phyloP scores from a whole-genome alignment of 495 filamentous ascomycete genomes.

The Bacidia gigantensis region DNA sequence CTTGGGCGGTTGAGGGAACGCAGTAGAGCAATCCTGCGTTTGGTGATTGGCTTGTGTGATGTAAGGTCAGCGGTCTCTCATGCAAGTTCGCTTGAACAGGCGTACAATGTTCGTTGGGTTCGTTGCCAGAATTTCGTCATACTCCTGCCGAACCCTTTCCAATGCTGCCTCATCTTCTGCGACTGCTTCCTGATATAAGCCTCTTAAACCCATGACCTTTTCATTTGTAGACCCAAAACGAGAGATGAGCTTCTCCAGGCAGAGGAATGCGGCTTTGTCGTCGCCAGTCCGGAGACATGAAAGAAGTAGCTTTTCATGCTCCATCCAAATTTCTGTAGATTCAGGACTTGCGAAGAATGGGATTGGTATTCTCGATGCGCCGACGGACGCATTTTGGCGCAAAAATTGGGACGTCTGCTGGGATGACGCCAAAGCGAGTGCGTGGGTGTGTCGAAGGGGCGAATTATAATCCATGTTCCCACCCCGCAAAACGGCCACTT shows the following conservation, averaged over 20 bases:
- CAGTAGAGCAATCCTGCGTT: conserved; percentile 71
- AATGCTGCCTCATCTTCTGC: conserved; percentile 50
- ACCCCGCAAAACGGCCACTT: no score
- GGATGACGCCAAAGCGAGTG: conserved; percentile 51
- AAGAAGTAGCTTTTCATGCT: conserved; percentile 73
- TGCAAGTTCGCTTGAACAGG: conserved; percentile 5
- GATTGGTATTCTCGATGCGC: conserved; percentile 35
- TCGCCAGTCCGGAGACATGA: conserved; percentile 79
- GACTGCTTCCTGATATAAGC: conserved; percentile 74
- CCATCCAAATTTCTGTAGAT: conserved; percentile 61
- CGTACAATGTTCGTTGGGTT: conserved; percentile 72
- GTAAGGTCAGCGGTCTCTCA: conserved; percentile 2
- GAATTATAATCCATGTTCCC: conserved; percentile 7
- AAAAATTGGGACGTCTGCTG: conserved; percentile 66
- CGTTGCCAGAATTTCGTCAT: conserved; percentile 57
- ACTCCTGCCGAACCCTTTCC: conserved; percentile 55
- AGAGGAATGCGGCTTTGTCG: conserved; percentile 57
- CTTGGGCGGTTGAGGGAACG: conserved; percentile 49
- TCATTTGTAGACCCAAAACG: conserved; percentile 78
- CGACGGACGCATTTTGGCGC: conserved; percentile 29
- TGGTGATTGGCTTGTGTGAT: conserved; percentile 55
- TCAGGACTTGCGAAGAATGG: conserved; percentile 44
- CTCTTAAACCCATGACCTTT: conserved; percentile 64
- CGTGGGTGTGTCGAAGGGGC: conserved; percentile 24
- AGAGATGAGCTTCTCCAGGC: conserved; percentile 55